Base-by-base conservation (phyloP, 192 early-diverging fungal genomes). In the Backusella morwellensis region DNA sequence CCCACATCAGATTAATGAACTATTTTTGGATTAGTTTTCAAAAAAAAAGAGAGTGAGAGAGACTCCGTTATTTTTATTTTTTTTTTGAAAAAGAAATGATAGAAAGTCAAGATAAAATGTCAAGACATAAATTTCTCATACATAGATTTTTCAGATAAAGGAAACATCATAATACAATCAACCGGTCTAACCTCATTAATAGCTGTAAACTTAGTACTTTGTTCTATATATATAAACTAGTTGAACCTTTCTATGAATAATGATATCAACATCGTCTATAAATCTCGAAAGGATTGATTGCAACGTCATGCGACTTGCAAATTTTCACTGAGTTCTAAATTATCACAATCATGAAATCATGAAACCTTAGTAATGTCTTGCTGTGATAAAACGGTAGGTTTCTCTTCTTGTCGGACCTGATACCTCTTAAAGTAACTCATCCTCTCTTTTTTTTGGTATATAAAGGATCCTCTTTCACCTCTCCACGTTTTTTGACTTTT, bases 381-480 rank as follows among this genome's bases (percentile, higher is more conserved):
- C 56, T 29, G 9, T 63, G 56, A 63, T 63, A 63, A 63, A 29
- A 9, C 1, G 23, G 23, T 29, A 29, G 56, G 56, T 63, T 63
- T 63, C 56, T 63, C 56, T 59, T 59, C 56, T 59, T 59, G 23
- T 59, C 56, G 56, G 56, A 59, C 56, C 56, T 26, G 56, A 59
- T 59, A 23, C 12, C 11, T 63, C 9, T 63, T 63, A 63, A 63
- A 63, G 23, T 12, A 63, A 63, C 7, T 14, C 12, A 19, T 17
- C 17, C 47, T 50, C 6, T 6, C 4, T 50, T 50, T 26, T 59
- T 12, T 63, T 63, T 63, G 26, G 23, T 29, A 63, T 63, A 63
- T 26, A 63, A 29, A 63, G 26, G 56, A 29, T 29, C 21, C 56
- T 3, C 26, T 63, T 63, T 63, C 4, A 8, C 26, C 26, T 29